A percentile compares a stretch with the other conserved stretches of the same genome.
These are phyloP conservation scores for Colletotrichum orchidophilum DNA, from an alignment of 2,329 filamentous ascomycete genomes.

Conservation along the genomic window DNA sequence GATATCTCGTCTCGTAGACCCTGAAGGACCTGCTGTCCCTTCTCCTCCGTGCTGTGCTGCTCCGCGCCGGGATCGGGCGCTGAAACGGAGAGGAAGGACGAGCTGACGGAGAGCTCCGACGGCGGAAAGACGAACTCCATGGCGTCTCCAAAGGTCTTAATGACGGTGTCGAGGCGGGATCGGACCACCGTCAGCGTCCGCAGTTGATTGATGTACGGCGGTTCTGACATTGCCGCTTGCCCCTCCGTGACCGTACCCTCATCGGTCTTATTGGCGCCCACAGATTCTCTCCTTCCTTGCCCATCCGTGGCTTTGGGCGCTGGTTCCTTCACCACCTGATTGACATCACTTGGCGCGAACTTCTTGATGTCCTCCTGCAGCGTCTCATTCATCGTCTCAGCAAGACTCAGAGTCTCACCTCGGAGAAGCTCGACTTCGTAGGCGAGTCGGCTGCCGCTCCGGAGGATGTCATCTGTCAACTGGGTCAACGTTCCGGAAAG, in stretches of 20 bases:
- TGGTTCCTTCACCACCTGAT: conserved; percentile 36
- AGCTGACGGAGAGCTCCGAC: conserved; percentile 83
- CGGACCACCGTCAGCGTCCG: conserved; percentile 86
- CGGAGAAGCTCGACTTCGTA: conserved; percentile 94
- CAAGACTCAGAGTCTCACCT: conserved; percentile 85
- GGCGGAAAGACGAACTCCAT: conserved; percentile 96
- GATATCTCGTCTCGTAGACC: conserved; percentile 77
- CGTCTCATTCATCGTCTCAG: conserved; percentile 79
- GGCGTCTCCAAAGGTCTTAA: conserved; percentile 91
- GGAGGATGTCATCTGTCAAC: conserved; percentile 92
- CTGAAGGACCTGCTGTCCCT: conserved; percentile 82
- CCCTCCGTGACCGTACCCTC: conserved; percentile 32
- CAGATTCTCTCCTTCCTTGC: conserved; percentile 19
- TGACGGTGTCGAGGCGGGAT: conserved; percentile 84
- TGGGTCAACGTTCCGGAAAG: conserved; percentile 85
- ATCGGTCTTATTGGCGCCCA: conserved; percentile 3
- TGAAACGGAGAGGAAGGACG: conserved; percentile 89
- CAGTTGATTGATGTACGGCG: conserved; percentile 78
- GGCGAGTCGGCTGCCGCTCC: conserved; percentile 85
- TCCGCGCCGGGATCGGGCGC: conserved; percentile 74
- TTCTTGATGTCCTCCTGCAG: conserved; percentile 76
- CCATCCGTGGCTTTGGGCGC: conserved; percentile 20
- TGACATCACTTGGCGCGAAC: conserved; percentile 70
- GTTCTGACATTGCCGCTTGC: conserved; percentile 52
- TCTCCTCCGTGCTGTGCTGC: conserved; percentile 80